Conservation (phyloP, 176 grass and related monocot genomes). For the Avena eriantha region DNA sequence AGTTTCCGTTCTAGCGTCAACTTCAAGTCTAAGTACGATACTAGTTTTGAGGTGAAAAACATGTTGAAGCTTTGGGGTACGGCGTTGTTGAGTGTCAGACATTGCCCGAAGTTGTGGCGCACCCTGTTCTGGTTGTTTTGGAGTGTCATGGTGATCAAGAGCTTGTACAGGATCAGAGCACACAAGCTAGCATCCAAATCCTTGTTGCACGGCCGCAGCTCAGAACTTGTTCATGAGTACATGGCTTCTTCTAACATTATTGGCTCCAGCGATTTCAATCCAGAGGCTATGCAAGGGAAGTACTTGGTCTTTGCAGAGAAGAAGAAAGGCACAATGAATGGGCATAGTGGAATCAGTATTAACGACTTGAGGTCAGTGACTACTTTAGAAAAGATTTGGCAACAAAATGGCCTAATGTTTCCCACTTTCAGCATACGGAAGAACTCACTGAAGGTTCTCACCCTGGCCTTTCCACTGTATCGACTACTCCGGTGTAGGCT, state of each 20-base stretch:
- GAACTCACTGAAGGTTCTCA: not conserved
- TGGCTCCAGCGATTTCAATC: not conserved
- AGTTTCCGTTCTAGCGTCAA: not conserved
- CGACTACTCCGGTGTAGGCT: not conserved
- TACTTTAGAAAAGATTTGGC: no score
- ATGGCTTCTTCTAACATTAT: not conserved
- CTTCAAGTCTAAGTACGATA: not conserved
- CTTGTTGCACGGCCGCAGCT: not conserved
- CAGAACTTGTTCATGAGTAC: not conserved
- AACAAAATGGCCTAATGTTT: not conserved
- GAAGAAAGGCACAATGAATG: accelerated
- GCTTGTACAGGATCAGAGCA: not conserved
- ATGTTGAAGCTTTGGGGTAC: not conserved
- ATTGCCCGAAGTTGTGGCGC: not conserved
- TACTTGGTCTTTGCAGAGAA: slow-evolving; percentile 31
- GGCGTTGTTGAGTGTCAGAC: not conserved
- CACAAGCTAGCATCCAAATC: not conserved
- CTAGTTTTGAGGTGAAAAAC: not conserved
- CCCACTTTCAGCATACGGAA: no score
- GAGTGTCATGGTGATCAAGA: not conserved
- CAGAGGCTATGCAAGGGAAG: not conserved
- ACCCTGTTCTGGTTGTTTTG: not conserved
- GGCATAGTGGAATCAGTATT: no score
- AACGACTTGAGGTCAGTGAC: no score
- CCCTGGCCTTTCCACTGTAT: not conserved